Conservation (phyloP, 306 rosid species). For the Vigna reflexopilosa region DNA sequence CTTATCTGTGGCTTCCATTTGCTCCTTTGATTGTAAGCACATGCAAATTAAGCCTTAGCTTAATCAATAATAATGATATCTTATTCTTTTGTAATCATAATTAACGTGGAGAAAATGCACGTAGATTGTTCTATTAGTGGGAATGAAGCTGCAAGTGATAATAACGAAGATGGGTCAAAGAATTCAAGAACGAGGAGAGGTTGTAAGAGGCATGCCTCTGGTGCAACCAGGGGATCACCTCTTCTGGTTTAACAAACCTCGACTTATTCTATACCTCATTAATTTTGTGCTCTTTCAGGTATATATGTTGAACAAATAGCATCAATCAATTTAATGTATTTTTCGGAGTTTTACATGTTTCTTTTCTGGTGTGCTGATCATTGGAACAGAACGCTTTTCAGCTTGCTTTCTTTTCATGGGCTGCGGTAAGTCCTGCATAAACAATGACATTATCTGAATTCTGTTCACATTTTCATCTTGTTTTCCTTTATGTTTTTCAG, state of each 20-base stretch:
- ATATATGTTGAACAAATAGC: background rate
- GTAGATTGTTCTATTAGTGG: background rate
- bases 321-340: background rate
- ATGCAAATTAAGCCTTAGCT: background rate
- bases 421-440: background rate
- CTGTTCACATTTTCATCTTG: background rate
- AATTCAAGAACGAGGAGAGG: slow-evolving; percentile 3
- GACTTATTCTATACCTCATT: slow-evolving; percentile 9
- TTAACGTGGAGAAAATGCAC: background rate
- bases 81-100: background rate
- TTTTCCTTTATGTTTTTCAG: background rate
- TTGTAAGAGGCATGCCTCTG: background rate
- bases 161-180: slow-evolving; percentile 24
- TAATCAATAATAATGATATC: background rate
- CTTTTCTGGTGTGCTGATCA: background rate
- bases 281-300: slow-evolving; percentile 9
- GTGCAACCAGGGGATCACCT: slow-evolving; percentile 21
- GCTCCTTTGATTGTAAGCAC: slow-evolving; percentile 14
- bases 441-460: too few species aligned
- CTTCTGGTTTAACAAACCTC: slow-evolving; percentile 17
- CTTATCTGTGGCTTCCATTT: slow-evolving; percentile 17
- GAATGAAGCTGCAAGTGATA: background rate
- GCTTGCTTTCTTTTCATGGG: slow-evolving; percentile 17
- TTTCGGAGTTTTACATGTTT: background rate
- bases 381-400: slow-evolving; percentile 26